These are phyloP conservation scores for Solanum sparsipilum DNA, from an alignment of 257 asterid genomes.

Conservation along the genomic window DNA sequence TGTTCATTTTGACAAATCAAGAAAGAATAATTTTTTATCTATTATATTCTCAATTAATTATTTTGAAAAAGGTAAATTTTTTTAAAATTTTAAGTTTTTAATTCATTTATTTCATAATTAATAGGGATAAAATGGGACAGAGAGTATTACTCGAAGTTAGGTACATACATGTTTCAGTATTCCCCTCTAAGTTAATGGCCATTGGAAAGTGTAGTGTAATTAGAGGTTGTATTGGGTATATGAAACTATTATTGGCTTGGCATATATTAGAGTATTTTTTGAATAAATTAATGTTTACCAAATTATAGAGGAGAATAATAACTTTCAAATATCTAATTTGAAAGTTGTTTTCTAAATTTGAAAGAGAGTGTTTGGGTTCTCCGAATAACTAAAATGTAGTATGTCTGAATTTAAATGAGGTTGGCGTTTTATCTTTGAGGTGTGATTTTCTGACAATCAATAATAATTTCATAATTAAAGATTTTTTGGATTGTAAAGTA, in stretches of 20 bases:
- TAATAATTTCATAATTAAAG: not conserved
- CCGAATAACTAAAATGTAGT: not conserved
- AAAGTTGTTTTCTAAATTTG: not conserved
- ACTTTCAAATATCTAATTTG: not conserved
- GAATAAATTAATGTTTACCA: not conserved
- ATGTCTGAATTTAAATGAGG: not conserved
- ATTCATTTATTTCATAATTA: too few relatives aligned
- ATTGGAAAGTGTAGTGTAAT: not conserved
- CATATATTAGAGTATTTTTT: not conserved
- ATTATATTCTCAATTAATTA: too few relatives aligned
- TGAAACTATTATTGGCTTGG: not conserved
- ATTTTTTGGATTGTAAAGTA: not conserved
- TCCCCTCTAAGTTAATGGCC: not conserved
- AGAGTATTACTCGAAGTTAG: not conserved
- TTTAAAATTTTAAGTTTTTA: too few relatives aligned
- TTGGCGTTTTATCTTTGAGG: not conserved
- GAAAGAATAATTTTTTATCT: too few relatives aligned
- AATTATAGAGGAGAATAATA: not conserved
- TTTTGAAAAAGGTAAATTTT: too few relatives aligned
- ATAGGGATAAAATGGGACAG: too few relatives aligned
- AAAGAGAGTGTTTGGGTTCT: not conserved
- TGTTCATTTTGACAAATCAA: too few relatives aligned
- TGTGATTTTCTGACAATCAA: not conserved
- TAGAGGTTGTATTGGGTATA: not conserved
- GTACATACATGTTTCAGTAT: not conserved